These are phyloP conservation scores for Angophora floribunda DNA, from an alignment of 345 rosid genomes.

Conservation along the genomic window DNA sequence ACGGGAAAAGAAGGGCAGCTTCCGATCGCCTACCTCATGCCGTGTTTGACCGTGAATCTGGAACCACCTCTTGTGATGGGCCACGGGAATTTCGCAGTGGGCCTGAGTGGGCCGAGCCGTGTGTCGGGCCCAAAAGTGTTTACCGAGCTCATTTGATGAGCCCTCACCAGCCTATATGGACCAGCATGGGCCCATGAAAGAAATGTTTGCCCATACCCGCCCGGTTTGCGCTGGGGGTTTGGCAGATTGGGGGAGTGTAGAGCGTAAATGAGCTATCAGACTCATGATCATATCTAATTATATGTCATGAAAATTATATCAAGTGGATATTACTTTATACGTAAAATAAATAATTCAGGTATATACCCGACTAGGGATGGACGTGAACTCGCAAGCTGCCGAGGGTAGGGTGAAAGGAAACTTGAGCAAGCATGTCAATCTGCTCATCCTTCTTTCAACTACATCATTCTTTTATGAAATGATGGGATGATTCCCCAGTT, in stretches of 20 bases:
- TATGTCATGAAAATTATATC: not conserved
- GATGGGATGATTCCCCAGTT: not conserved
- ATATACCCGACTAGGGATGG: not conserved
- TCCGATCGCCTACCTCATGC: not conserved
- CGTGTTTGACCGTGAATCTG: not conserved
- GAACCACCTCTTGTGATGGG: not conserved
- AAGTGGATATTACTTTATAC: not conserved
- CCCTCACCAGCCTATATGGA: not conserved
- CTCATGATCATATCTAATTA: not conserved
- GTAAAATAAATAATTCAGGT: too few species aligned
- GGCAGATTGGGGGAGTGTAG: not conserved
- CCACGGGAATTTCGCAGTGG: not conserved
- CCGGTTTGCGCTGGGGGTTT: not conserved
- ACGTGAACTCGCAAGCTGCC: not conserved
- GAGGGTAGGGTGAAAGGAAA: not conserved
- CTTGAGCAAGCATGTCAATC: not conserved
- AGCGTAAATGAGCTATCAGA: accelerated
- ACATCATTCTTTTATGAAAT: not conserved
- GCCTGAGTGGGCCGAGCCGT: not conserved
- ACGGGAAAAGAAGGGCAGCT: not conserved
- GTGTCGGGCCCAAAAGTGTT: not conserved
- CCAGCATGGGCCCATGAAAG: not conserved
- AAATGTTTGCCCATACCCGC: not conserved
- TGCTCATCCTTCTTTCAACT: not conserved
- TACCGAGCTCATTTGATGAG: not conserved